Evolutionary conservation across 2,329 filamentous ascomycete species (phyloP).

Genomic region (Fusarium verrucosum): DNA sequence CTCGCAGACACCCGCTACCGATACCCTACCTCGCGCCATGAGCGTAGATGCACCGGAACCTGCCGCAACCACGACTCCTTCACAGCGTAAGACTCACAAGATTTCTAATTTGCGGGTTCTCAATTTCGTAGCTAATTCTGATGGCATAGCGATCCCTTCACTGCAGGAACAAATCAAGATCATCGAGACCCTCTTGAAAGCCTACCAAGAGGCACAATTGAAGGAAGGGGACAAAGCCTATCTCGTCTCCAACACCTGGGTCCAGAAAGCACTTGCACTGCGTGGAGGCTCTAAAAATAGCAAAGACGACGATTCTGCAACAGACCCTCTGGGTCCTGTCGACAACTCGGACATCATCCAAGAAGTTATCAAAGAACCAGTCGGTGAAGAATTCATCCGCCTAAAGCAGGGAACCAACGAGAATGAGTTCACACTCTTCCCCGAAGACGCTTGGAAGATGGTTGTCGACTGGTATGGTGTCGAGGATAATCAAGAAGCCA

Average conservation of each 20-base stretch:
- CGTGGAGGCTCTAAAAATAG: constrained; percentile 66
- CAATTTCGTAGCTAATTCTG: constrained; percentile 25
- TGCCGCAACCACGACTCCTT: constrained; percentile 31
- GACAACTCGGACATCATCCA: constrained; percentile 87
- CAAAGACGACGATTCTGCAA: constrained; percentile 66
- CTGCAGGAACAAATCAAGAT: constrained; percentile 72
- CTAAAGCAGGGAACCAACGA: constrained; percentile 73
- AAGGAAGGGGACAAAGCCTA: constrained; percentile 79
- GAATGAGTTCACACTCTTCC: constrained; percentile 81
- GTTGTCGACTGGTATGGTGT: constrained; percentile 86
- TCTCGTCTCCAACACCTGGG: constrained; percentile 82
- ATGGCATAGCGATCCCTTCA: constrained; percentile 48
- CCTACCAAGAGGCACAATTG: constrained; percentile 62
- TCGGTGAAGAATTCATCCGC: constrained; percentile 70
- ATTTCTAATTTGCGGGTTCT: not conserved
- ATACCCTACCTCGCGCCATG: constrained; percentile 51
- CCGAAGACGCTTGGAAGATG: constrained; percentile 81
- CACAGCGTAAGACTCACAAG: constrained; percentile 43
- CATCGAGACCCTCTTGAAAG: constrained; percentile 70
- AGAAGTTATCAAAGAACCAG: constrained; percentile 63
- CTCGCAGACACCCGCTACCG: constrained; percentile 24
- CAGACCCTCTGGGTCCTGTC: constrained; percentile 76
- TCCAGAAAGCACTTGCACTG: constrained; percentile 75
- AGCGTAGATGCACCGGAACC: constrained; percentile 52
- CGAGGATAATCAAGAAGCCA: constrained; percentile 72